Conservation (phyloP, 1,139 yeast genomes). For the Magnusiomyces clavatus region DNA sequence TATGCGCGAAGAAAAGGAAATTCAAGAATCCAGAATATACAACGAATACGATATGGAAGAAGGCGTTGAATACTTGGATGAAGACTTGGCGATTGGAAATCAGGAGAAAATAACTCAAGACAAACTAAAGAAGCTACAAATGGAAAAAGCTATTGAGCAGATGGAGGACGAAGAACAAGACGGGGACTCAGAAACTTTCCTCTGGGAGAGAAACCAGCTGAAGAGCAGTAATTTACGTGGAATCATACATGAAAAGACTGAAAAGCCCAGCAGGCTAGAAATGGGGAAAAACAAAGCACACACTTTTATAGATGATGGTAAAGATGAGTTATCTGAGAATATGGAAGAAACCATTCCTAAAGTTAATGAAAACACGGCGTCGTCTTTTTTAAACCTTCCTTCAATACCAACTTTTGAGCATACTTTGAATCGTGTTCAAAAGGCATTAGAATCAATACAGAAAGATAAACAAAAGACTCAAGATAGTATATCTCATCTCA, state of each 20-base stretch:
- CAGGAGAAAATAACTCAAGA: constrained; percentile 24
- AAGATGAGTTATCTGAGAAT: neutral
- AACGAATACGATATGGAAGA: constrained; percentile 29
- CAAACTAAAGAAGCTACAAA: constrained; percentile 31
- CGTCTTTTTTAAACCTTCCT: constrained; percentile 3
- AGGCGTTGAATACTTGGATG: constrained; percentile 33
- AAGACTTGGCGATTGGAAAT: constrained; percentile 32
- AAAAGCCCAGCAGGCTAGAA: constrained; percentile 1
- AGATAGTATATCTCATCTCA: neutral
- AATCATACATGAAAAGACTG: constrained; percentile 1
- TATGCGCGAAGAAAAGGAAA: constrained; percentile 27
- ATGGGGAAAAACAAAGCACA: neutral
- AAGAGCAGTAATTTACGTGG: constrained; percentile 2
- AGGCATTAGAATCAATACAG: too few relatives aligned
- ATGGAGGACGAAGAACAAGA: constrained; percentile 9
- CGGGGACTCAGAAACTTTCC: constrained; percentile 8
- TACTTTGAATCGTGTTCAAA: neutral
- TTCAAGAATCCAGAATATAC: constrained; percentile 17
- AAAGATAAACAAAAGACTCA: too few relatives aligned
- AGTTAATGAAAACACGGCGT: neutral
- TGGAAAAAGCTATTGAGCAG: constrained; percentile 35
- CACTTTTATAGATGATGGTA: neutral
- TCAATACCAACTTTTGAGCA: neutral
- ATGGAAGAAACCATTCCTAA: neutral
- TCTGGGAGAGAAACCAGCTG: constrained; percentile 17